A percentile compares a stretch with the other conserved stretches of the same genome.
These are phyloP conservation scores for Xylariales sp. DNA, from an alignment of 2,329 filamentous ascomycete genomes.

Conservation along the genomic window DNA sequence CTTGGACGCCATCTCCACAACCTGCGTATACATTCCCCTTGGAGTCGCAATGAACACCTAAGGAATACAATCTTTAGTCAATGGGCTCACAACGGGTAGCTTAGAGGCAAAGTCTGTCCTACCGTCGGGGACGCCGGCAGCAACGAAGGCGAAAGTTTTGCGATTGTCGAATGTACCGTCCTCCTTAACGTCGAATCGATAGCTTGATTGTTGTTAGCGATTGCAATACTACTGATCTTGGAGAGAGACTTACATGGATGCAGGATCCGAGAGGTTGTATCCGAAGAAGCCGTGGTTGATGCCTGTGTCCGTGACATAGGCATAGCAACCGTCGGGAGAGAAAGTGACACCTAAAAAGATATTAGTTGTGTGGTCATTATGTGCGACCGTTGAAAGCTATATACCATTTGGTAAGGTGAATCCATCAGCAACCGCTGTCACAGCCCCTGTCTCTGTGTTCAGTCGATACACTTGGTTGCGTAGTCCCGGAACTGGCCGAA, in stretches of 20 bases:
- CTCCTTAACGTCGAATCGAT: slow-evolving; percentile 38
- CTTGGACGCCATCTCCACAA: slow-evolving; percentile 46
- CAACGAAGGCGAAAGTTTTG: slow-evolving; percentile 52
- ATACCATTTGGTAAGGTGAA: slow-evolving; percentile 50
- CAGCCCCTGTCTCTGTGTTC: slow-evolving; percentile 42
- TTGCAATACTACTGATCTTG: slow-evolving; percentile 1
- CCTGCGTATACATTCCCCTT: slow-evolving; percentile 52
- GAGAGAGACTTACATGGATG: slow-evolving; percentile 39
- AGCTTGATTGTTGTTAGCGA: slow-evolving; percentile 26
- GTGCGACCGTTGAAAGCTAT: slow-evolving; percentile 2
- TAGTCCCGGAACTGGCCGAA: slow-evolving; percentile 47
- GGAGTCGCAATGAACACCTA: slow-evolving; percentile 46
- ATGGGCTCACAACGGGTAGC: no score
- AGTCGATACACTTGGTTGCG: slow-evolving; percentile 57
- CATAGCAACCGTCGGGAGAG: slow-evolving; percentile 44
- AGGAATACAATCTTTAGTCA: neutral
- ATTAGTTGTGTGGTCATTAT: no score
- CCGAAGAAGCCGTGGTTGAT: slow-evolving; percentile 40
- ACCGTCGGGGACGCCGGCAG: slow-evolving; percentile 55
- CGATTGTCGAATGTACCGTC: slow-evolving; percentile 44
- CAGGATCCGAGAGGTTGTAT: slow-evolving; percentile 33
- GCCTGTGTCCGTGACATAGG: slow-evolving; percentile 56
- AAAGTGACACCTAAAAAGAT: slow-evolving; percentile 43
- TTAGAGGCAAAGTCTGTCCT: slow-evolving; percentile 12
- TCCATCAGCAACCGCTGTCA: slow-evolving; percentile 53